A percentile compares a stretch with the other conserved stretches of the same genome.
Conservation (phyloP, 768 basidiomycete genomes). For the Antrodiella citrinella region DNA sequence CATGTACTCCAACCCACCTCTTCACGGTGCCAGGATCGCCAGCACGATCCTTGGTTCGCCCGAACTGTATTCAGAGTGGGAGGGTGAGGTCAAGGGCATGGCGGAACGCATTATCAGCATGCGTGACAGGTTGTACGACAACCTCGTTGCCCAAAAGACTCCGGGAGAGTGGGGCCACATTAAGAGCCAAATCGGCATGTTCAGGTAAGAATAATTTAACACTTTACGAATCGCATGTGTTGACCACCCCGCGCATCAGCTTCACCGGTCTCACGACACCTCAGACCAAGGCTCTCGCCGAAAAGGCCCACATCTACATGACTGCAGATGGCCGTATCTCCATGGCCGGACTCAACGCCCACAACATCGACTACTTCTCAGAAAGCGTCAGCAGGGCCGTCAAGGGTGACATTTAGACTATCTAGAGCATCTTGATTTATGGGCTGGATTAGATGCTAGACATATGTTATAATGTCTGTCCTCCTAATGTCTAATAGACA, state of each 20-base stretch:
- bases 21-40: slow-evolving; percentile 84
- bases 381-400: slow-evolving; percentile 79
- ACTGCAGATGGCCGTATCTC: slow-evolving; percentile 90
- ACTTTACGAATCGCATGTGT: neutral
- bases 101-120: slow-evolving; percentile 91
- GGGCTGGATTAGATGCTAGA: neutral
- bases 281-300: slow-evolving; percentile 77
- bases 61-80: slow-evolving; percentile 80
- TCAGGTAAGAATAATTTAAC: slow-evolving; percentile 52
- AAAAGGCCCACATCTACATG: slow-evolving; percentile 90
- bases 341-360: slow-evolving; percentile 83
- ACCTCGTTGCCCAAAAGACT: slow-evolving; percentile 74
- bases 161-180: slow-evolving; percentile 96
- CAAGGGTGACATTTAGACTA: slow-evolving; percentile 54
- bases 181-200: slow-evolving; percentile 96
- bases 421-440: neutral
- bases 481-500: neutral
- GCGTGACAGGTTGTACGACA: slow-evolving; percentile 75
- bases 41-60: slow-evolving; percentile 71
- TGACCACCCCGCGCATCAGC: slow-evolving; percentile 23
- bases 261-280: slow-evolving; percentile 79
- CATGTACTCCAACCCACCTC: slow-evolving; percentile 96
- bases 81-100: slow-evolving; percentile 91
- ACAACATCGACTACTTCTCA: slow-evolving; percentile 88
- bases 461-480: neutral